phyloP scores from a whole-genome alignment of 2,329 filamentous ascomycete genomes.

The Aspergillus jensenii region DNA sequence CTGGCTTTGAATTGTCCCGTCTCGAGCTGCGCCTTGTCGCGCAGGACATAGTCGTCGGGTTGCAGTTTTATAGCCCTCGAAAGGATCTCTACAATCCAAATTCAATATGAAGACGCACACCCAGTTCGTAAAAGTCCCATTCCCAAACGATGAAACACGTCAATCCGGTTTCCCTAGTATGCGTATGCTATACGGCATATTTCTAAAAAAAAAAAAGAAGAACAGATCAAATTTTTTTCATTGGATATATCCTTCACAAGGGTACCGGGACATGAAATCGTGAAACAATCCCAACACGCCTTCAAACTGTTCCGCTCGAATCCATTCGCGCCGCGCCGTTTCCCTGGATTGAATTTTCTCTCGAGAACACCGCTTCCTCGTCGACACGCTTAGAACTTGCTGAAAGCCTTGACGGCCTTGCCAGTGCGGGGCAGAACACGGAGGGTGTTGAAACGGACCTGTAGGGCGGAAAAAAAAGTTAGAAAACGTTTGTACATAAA shows the following conservation, averaged over 20 bases:
- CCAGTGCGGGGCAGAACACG: conserved; percentile 96
- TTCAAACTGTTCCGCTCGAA: conserved; percentile 36
- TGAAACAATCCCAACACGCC: conserved; percentile 38
- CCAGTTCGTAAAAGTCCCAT: neutral
- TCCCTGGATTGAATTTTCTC: conserved; percentile 33
- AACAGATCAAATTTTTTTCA: conserved; percentile 40
- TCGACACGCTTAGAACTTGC: conserved; percentile 80
- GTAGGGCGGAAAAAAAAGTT: conserved; percentile 17
- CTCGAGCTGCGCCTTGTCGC: neutral
- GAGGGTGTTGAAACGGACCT: conserved; percentile 99
- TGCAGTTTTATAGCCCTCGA: neutral
- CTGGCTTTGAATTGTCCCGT: neutral
- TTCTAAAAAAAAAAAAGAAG: conserved; percentile 30
- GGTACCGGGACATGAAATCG: conserved; percentile 43
- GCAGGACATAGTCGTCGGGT: neutral
- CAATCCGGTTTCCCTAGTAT: conserved; percentile 12
- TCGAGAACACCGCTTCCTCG: conserved; percentile 32
- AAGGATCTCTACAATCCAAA: neutral
- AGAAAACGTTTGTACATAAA: conserved; percentile 11
- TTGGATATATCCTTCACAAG: conserved; percentile 42
- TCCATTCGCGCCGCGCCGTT: conserved; percentile 41
- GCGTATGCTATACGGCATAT: conserved; percentile 25
- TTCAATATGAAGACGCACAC: neutral
- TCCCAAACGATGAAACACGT: conserved; percentile 3
- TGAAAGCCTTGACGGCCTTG: conserved; percentile 97